A percentile compares a stretch with the other conserved stretches of the same genome.
Conservation (phyloP, 1,284 basidiomycete species). For the Ceratobasidium sp. region DNA sequence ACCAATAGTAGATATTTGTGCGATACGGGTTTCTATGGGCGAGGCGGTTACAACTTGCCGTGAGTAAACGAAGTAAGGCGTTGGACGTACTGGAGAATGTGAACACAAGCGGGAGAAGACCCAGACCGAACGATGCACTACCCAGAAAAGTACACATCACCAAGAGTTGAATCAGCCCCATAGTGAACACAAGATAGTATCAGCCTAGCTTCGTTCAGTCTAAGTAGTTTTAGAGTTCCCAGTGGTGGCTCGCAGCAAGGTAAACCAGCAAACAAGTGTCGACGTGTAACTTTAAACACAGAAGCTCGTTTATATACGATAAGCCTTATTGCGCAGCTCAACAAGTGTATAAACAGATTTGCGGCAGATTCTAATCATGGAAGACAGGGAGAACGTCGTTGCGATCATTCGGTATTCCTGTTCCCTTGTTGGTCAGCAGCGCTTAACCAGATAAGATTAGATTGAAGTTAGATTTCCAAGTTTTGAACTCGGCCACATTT, state of each 20-base stretch:
- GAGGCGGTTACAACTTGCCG: conserved; percentile 29
- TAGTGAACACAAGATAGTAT: conserved; percentile 42
- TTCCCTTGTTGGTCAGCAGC: neutral
- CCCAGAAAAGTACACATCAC: conserved; percentile 76
- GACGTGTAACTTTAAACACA: neutral
- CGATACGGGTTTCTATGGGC: conserved; percentile 63
- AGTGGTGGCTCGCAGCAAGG: neutral
- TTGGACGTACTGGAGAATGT: conserved; percentile 74
- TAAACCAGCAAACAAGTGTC: neutral
- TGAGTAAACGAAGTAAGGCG: neutral
- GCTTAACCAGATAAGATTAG: neutral
- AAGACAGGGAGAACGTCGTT: conserved; percentile 34
- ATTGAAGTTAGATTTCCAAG: conserved; percentile 34
- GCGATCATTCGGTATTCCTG: conserved; percentile 11
- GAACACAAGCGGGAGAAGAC: conserved; percentile 78
- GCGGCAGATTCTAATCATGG: conserved; percentile 6
- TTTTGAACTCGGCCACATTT: conserved; percentile 15
- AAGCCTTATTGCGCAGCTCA: conserved; percentile 6
- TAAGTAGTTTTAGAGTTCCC: neutral
- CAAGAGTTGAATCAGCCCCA: conserved; percentile 59
- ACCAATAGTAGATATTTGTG: conserved; percentile 73
- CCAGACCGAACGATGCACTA: conserved; percentile 74
- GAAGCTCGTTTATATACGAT: neutral
- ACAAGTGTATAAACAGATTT: conserved; percentile 3
- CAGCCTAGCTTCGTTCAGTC: neutral